Base-by-base conservation (phyloP, 192 early-diverging fungal species). In the Radiomyces spectabilis region DNA sequence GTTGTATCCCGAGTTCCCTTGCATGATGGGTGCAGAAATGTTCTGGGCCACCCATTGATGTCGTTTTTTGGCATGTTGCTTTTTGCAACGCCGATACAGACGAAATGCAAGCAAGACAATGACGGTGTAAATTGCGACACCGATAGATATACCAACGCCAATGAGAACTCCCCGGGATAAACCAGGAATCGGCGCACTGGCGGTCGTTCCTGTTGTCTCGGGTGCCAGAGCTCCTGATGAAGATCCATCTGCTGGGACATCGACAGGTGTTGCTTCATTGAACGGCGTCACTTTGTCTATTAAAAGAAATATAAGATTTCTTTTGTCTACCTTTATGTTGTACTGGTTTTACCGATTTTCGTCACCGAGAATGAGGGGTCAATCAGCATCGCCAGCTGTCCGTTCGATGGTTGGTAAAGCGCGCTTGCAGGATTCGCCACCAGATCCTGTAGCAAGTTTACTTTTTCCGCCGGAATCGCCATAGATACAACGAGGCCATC, bases 11-110 rank as follows among this genome's bases (percentile, higher is more conserved):
- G 59, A 62, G 18, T 62, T 62, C 10, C 42, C 65, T 45, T 62
- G 59, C 59, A 62, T 62, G 25, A 68, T 57, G 16, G 65, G 65
- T 21, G 59, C 48, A 12, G 65, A 61, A 5, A 68, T 68, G 24
- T 41, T 52, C 16, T 49, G 53, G 7, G 47, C 48, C 41, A 60
- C 51, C n/a, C 60, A 39, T n/a, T 60, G 56, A 32, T 49, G 50
- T 21, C 55, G 40, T 43, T 47, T 53, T 12, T 42, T 43, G 15
- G 67, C 42, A 12, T 46, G 29, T 34, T 65, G 34, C 16, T 41
- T 4, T 1, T 35, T 33, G 16, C 25, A 16, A 8, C 30, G 25
- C n/a, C 62, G 57, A 9, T 41, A 56, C 26, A 51, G 40, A 25
- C 56, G 50, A 44, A 63, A 67, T 0, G 42, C 41, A 22, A 54